Conservation (phyloP, 2,329 filamentous ascomycete genomes). For the Macrophomina pseudophaseolina region DNA sequence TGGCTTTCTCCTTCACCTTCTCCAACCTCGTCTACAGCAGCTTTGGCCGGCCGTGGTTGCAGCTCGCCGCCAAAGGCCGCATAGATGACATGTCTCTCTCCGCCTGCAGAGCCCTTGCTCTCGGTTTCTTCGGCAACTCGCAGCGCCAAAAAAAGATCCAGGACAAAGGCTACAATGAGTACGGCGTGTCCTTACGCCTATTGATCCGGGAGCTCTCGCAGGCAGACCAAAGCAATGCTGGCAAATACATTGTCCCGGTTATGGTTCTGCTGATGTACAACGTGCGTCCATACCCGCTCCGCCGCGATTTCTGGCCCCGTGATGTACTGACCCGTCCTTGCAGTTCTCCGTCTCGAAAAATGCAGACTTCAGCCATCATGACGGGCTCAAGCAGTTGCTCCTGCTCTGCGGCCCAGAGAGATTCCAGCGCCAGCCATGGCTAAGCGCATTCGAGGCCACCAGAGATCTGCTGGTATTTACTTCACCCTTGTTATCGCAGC, state of each 20-base stretch:
- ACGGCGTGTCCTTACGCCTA: conserved; percentile 26
- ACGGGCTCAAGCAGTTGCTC: conserved; percentile 28
- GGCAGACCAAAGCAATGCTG: conserved; percentile 19
- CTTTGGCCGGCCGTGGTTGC: conserved; percentile 30
- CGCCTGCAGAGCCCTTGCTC: conserved; percentile 28
- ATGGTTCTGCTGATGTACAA: conserved; percentile 30
- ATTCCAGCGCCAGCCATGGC: conserved; percentile 26
- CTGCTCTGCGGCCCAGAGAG: conserved; percentile 24
- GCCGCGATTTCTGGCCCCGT: neutral
- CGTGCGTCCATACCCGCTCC: conserved; percentile 6
- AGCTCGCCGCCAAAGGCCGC: conserved; percentile 26
- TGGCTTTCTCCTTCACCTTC: conserved; percentile 30
- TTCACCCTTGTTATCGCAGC: too few relatives aligned
- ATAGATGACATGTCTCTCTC: conserved; percentile 27
- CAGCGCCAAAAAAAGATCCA: conserved; percentile 29
- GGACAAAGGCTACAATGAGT: conserved; percentile 24
- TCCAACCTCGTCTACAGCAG: conserved; percentile 30
- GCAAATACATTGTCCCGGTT: conserved; percentile 28
- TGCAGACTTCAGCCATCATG: conserved; percentile 25
- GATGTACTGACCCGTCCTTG: neutral
- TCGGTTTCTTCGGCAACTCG: conserved; percentile 28
- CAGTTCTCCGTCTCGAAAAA: conserved; percentile 25
- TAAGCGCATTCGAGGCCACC: conserved; percentile 28
- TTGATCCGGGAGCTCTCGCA: conserved; percentile 27
- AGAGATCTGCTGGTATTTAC: conserved; percentile 24